phyloP scores from a whole-genome alignment of 2,329 filamentous ascomycete species.

The Saccharata proteae region DNA sequence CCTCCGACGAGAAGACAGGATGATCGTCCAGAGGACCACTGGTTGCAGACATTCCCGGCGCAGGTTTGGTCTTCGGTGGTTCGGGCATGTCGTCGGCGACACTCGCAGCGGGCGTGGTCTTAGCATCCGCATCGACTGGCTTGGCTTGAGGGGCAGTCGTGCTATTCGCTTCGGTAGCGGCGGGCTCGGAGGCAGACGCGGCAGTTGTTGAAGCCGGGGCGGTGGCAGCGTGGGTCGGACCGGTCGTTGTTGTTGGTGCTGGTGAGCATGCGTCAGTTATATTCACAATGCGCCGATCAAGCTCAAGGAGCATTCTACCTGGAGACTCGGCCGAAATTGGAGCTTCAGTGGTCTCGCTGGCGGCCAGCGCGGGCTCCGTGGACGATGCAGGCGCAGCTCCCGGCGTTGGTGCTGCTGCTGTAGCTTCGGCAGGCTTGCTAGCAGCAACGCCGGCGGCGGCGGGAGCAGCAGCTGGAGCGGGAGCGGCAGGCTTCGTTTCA shows the following conservation, averaged over 20 bases:
- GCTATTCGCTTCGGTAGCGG: not conserved
- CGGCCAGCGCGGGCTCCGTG: no score
- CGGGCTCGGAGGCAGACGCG: constrained; percentile 4
- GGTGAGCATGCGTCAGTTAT: no score
- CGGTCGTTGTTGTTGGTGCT: no score
- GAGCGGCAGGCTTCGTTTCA: constrained; percentile 21
- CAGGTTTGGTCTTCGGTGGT: not conserved
- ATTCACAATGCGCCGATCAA: no score
- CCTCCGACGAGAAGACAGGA: constrained; percentile 16
- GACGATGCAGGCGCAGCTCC: constrained; percentile 27
- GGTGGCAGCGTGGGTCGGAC: constrained; percentile 17
- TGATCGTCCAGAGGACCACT: constrained; percentile 25
- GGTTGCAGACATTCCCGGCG: constrained; percentile 24
- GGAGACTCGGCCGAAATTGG: no score
- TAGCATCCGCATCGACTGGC: constrained; percentile 3
- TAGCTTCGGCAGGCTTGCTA: no score
- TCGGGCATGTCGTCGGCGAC: not conserved
- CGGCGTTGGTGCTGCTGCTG: no score
- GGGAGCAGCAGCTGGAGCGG: constrained; percentile 18
- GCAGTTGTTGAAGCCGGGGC: not conserved
- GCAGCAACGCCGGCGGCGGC: constrained; percentile 16
- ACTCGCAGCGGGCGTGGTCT: constrained; percentile 1
- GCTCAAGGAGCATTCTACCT: no score
- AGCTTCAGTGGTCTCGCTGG: no score
- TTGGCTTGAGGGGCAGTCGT: not conserved